Conservation (phyloP, 495 filamentous ascomycete genomes). For the Mytilinidion resinicola region DNA sequence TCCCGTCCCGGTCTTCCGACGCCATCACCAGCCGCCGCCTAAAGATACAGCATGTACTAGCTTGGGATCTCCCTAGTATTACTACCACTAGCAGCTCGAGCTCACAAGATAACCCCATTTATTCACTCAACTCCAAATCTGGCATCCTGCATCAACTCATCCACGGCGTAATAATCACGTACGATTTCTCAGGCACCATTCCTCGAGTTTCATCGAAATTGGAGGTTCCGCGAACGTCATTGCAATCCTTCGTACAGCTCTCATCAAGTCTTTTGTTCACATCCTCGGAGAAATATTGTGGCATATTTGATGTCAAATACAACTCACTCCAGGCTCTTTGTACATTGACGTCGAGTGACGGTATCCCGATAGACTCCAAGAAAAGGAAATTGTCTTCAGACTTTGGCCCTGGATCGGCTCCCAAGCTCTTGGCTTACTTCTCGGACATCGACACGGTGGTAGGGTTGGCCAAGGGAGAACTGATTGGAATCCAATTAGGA, state of each 20-base stretch:
- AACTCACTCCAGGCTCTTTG: constrained; percentile 30
- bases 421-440: constrained; percentile 21
- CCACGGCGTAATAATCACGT: constrained; percentile 42
- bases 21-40: constrained; percentile 12
- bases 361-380: constrained; percentile 8
- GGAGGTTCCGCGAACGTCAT: background rate
- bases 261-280: constrained; percentile 28
- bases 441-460: constrained; percentile 29
- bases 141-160: constrained; percentile 51
- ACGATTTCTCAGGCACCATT: constrained; percentile 45
- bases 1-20: constrained; percentile 17
- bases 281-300: constrained; percentile 18
- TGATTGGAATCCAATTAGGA: constrained; percentile 31
- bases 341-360: constrained; percentile 2
- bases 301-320: constrained; percentile 36
- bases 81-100: background rate
- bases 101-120: constrained; percentile 16
- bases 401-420: background rate
- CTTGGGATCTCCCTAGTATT: constrained; percentile 18
- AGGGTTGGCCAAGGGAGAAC: constrained; percentile 23
- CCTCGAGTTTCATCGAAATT: constrained; percentile 34
- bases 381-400: constrained; percentile 22
- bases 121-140: constrained; percentile 50
- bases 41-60: constrained; percentile 22
- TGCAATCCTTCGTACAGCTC: constrained; percentile 42